Conservation (phyloP, 1,284 basidiomycete genomes). For the Sanguinoderma infundibulare region DNA sequence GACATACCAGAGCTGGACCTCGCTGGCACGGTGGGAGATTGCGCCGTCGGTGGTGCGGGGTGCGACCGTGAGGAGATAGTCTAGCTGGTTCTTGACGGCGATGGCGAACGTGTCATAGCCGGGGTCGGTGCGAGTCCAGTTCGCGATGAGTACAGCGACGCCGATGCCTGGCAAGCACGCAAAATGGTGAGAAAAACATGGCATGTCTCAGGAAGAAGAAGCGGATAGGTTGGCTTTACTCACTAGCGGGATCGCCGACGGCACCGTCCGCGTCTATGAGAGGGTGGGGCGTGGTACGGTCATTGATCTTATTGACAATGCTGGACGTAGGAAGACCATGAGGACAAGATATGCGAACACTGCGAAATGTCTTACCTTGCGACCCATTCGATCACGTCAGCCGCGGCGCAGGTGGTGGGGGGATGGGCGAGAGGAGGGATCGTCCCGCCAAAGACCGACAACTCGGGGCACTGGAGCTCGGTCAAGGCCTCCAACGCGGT, state of each 20-base stretch:
- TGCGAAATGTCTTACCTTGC: constrained; percentile 35
- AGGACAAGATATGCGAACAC: neutral
- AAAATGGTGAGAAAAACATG: neutral
- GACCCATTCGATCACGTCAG: constrained; percentile 46
- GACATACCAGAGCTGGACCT: constrained; percentile 58
- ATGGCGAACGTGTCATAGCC: constrained; percentile 46
- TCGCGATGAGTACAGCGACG: constrained; percentile 62
- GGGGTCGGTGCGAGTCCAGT: constrained; percentile 49
- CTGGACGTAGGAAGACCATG: constrained; percentile 27
- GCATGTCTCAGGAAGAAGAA: neutral
- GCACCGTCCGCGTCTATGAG: constrained; percentile 54
- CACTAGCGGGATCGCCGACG: constrained; percentile 73
- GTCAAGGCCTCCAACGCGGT: constrained; percentile 66
- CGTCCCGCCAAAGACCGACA: constrained; percentile 60
- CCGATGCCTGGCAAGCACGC: constrained; percentile 49
- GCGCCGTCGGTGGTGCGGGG: constrained; percentile 63
- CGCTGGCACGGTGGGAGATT: constrained; percentile 62
- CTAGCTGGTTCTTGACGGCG: constrained; percentile 59
- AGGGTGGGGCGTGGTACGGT: constrained; percentile 31
- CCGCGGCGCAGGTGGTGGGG: constrained; percentile 34
- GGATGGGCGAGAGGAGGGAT: constrained; percentile 37
- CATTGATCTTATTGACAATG: constrained; percentile 40
- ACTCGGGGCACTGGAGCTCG: constrained; percentile 58
- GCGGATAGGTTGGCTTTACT: constrained; percentile 21
- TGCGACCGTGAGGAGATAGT: constrained; percentile 61